A percentile compares a stretch with the other conserved stretches of the same genome.
phyloP scores from a whole-genome alignment of 179 eudicot species.

The Silene coronaria region DNA sequence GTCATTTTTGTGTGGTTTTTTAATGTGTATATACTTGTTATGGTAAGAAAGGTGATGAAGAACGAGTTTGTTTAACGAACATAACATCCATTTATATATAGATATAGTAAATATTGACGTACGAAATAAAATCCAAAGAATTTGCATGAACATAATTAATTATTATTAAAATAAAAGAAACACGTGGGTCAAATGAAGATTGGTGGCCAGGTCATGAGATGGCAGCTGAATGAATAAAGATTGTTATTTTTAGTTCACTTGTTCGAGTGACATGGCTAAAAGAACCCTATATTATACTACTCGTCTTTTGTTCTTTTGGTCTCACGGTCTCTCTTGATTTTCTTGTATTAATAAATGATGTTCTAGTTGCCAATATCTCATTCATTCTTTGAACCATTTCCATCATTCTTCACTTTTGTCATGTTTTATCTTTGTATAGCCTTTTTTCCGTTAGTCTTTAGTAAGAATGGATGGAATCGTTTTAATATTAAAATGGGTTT shows the following conservation, averaged over 20 bases:
- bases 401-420: not conserved
- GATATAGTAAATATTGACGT: not conserved
- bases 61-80: not conserved
- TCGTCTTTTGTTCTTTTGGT: not conserved
- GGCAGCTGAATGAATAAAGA: conserved; percentile 9
- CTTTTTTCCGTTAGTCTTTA: too few relatives aligned
- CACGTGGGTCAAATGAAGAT: conserved; percentile 30
- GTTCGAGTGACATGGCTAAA: conserved; percentile 14
- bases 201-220: conserved; percentile 28
- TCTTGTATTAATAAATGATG: not conserved
- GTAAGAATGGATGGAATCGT: too few relatives aligned
- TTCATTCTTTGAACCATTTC: not conserved
- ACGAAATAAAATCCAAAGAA: not conserved
- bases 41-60: conserved; percentile 11
- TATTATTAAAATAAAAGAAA: conserved; percentile 3
- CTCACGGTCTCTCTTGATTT: not conserved
- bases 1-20: conserved; percentile 13
- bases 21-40: not conserved
- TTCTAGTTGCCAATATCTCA: conserved; percentile 4
- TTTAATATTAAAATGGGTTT: too few relatives aligned
- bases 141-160: conserved; percentile 11
- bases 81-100: conserved; percentile 13
- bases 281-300: not conserved
- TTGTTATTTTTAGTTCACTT: not conserved
- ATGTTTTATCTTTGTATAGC: too few relatives aligned